Evolutionary conservation across 2,329 filamentous ascomycete genomes (phyloP).

Genomic region (Cordyceps farinosa): DNA sequence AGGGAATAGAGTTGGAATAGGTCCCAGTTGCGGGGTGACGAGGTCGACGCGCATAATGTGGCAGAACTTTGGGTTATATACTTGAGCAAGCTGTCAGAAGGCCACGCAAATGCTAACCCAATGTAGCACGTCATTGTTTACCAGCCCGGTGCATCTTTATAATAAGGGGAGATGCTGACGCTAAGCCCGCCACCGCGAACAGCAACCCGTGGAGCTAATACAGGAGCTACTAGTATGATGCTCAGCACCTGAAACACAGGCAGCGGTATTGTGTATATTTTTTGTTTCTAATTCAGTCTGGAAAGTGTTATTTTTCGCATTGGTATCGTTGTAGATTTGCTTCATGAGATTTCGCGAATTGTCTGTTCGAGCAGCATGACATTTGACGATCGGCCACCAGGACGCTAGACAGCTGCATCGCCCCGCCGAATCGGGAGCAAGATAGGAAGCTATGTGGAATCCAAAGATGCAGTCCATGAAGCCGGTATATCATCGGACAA

Average conservation of each 20-base stretch:
- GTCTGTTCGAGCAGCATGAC: neutral
- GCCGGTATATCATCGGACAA: neutral
- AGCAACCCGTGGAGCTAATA: neutral
- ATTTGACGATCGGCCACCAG: neutral
- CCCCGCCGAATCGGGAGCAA: constrained; percentile 6
- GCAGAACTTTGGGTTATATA: neutral
- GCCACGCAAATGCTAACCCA: neutral
- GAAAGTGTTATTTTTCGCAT: neutral
- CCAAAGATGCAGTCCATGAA: neutral
- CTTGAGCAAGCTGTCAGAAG: neutral
- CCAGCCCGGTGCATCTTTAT: neutral
- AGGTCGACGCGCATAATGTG: neutral
- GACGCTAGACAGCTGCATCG: constrained; percentile 9
- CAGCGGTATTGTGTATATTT: neutral
- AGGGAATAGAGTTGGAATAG: neutral
- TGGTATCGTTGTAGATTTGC: neutral
- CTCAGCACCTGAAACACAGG: neutral
- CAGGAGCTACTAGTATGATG: neutral
- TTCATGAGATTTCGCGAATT: neutral
- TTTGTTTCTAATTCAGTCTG: neutral
- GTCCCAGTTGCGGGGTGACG: no score
- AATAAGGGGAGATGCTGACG: neutral
- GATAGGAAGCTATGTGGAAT: neutral
- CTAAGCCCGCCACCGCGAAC: neutral
- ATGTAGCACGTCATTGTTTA: constrained; percentile 13